Base-by-base conservation (phyloP, 176 grass and related monocot species). In the Metroxylon sagu region DNA sequence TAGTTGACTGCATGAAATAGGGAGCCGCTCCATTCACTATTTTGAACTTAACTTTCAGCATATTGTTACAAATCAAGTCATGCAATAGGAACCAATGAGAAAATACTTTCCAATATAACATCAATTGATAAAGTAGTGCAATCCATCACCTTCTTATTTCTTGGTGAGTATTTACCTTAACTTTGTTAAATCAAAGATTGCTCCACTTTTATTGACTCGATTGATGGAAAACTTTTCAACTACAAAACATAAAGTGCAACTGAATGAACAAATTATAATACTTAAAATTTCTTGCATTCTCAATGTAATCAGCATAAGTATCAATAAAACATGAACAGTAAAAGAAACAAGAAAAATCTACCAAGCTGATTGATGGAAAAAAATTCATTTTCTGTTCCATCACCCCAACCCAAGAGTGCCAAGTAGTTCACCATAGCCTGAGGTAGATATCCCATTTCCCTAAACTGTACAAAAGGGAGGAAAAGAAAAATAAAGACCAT, bases 371-470 rank as follows among this genome's bases (percentile, higher is more conserved):
- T 76, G 66, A 92, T 85, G 55, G 76, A 83, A 79, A 92, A 92
- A 68, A 98, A 98, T 56, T 98, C 93, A 80, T 88, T 98, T 80
- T 98, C 93, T 54, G 93, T 98, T 57, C 93, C 87, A 78, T 98
- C 93, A 50, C 93, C 87, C 87, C 87, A 97, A 59, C 93, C 93
- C 52, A 98, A 71, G 39, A 98, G 77, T 61, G 93, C 87, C 49
- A 98, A 68, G 65, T 98, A 98, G 76, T 98, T 98, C 43, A 92
- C 76, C 93, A 98, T 98, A 72, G 83, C 93, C 62, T 85, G 87
- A 74, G 93, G 87, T 50, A 98, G 76, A 68, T 98, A 98, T n/a
- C 93, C 93, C 93, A 98, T 92, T 62, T 98, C 87, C 65, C 83
- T 92, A 61, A 88, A 98, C 93, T 98, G 73, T 30, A 35, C 7